Conservation (phyloP, 1,284 basidiomycete genomes). For the Cryptococcus floricola region DNA sequence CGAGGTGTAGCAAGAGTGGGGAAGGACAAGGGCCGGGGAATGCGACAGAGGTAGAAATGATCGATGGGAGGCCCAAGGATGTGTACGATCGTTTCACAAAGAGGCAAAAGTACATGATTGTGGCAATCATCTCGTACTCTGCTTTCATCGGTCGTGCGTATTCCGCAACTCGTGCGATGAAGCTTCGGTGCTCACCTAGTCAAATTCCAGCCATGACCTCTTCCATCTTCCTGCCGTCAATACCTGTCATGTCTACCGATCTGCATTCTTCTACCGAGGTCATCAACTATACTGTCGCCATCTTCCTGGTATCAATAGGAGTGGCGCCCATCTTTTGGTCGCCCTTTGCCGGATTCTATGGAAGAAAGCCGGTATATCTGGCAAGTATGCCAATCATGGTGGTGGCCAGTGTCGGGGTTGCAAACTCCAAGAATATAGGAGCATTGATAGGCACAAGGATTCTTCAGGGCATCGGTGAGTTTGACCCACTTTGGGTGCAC, state of each 20-base stretch:
- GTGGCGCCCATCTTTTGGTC: constrained; percentile 55
- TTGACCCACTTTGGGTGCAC: constrained; percentile 4
- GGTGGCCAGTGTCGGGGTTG: constrained; percentile 60
- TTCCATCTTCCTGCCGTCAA: constrained; percentile 64
- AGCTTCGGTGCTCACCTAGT: not conserved
- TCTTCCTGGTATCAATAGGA: constrained; percentile 50
- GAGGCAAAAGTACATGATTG: constrained; percentile 53
- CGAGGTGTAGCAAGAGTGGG: not conserved
- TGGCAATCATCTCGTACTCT: constrained; percentile 56
- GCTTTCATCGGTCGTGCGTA: constrained; percentile 56
- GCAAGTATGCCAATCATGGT: constrained; percentile 60
- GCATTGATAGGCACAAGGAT: constrained; percentile 61
- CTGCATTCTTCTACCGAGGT: constrained; percentile 57
- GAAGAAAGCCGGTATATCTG: constrained; percentile 61
- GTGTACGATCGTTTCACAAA: constrained; percentile 57
- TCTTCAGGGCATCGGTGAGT: constrained; percentile 61
- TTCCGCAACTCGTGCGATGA: not conserved
- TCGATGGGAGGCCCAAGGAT: constrained; percentile 25
- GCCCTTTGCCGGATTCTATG: constrained; percentile 57
- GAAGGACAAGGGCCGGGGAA: not conserved
- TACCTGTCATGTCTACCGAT: constrained; percentile 63
- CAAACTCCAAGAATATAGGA: constrained; percentile 52
- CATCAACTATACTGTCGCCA: constrained; percentile 56
- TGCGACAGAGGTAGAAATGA: constrained; percentile 11
- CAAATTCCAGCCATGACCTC: constrained; percentile 59